Conservation (phyloP, 108 stramenopile genomes). For the Cylindrotheca fusiformis region DNA sequence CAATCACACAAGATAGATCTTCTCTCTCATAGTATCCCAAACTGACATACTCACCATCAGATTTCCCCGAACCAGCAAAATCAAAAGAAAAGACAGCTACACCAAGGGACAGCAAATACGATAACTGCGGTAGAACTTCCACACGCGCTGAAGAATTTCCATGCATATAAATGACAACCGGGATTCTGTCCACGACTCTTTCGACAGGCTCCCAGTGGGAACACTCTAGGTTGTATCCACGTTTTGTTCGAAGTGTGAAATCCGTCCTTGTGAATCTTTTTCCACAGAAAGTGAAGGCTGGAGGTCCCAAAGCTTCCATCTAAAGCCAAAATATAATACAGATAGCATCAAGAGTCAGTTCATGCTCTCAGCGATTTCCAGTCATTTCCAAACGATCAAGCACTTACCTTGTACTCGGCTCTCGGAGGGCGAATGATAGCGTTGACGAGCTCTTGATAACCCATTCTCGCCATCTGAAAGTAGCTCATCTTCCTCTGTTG, state of each 20-base stretch:
- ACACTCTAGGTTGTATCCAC: slow-evolving; percentile 88
- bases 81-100: slow-evolving; percentile 96
- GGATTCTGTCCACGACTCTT: slow-evolving; percentile 69
- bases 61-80: slow-evolving; percentile 96
- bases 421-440: slow-evolving; percentile 98
- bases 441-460: slow-evolving; percentile 93
- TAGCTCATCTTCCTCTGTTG: slow-evolving; percentile 53
- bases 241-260: slow-evolving; percentile 86
- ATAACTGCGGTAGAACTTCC: slow-evolving; percentile 89
- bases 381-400: no score
- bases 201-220: slow-evolving; percentile 96
- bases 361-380: no score
- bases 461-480: slow-evolving; percentile 79
- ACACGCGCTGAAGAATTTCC: slow-evolving; percentile 88
- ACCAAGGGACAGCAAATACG: slow-evolving; percentile 87
- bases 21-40: slow-evolving; percentile 97
- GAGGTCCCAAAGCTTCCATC: slow-evolving; percentile 83
- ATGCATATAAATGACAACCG: slow-evolving; percentile 92
- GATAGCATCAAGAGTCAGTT: no score
- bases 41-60: slow-evolving; percentile 95
- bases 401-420: slow-evolving; percentile 80
- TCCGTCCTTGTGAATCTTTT: slow-evolving; percentile 92
- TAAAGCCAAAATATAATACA: slow-evolving; percentile 8
- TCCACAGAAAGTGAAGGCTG: slow-evolving; percentile 82
- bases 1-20: slow-evolving; percentile 90